Percentiles rank a stretch among this genome's conserved stretches.
These are phyloP conservation scores for Teunomyces aglyptinius DNA, from an alignment of 805 yeast genomes.

Conservation along the genomic window DNA sequence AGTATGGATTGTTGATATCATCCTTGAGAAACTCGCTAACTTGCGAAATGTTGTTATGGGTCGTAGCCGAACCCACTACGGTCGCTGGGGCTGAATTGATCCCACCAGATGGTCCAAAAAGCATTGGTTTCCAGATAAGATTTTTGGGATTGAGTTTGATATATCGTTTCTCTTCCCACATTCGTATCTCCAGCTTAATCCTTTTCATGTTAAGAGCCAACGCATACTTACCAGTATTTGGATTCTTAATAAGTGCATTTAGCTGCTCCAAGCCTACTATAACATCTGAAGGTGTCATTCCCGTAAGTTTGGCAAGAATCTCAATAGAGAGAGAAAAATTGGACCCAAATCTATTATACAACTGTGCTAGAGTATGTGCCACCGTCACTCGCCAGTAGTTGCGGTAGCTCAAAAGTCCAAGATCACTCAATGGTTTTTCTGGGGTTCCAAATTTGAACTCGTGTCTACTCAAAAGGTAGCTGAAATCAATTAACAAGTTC, in stretches of 20 bases:
- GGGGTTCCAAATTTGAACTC: slow-evolving; percentile 89
- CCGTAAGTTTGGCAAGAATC: slow-evolving; percentile 65
- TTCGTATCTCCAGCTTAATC: slow-evolving; percentile 41
- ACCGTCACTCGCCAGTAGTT: slow-evolving; percentile 79
- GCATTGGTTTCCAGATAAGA: slow-evolving; percentile 77
- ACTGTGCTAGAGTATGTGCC: slow-evolving; percentile 43
- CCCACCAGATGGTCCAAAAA: slow-evolving; percentile 86
- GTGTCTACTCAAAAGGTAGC: slow-evolving; percentile 71
- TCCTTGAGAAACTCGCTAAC: slow-evolving; percentile 62
- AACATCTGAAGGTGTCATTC: slow-evolving; percentile 85
- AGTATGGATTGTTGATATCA: slow-evolving; percentile 62
- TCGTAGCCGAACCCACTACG: slow-evolving; percentile 22
- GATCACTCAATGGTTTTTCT: slow-evolving; percentile 86
- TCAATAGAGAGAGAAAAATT: slow-evolving; percentile 48
- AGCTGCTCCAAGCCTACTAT: slow-evolving; percentile 82
- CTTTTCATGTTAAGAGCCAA: slow-evolving; percentile 48
- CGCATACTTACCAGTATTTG: slow-evolving; percentile 46
- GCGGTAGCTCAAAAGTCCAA: slow-evolving; percentile 82
- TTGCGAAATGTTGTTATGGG: slow-evolving; percentile 50
- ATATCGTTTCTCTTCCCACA: slow-evolving; percentile 57
- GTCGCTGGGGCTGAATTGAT: slow-evolving; percentile 59
- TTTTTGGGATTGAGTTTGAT: slow-evolving; percentile 49
- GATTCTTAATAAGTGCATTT: slow-evolving; percentile 53
- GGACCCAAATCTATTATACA: slow-evolving; percentile 15
- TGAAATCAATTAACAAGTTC: slow-evolving; percentile 80